These are phyloP conservation scores for Gracilaria domingensis DNA, from an alignment of 23 red algal genomes.

Conservation along the genomic window DNA sequence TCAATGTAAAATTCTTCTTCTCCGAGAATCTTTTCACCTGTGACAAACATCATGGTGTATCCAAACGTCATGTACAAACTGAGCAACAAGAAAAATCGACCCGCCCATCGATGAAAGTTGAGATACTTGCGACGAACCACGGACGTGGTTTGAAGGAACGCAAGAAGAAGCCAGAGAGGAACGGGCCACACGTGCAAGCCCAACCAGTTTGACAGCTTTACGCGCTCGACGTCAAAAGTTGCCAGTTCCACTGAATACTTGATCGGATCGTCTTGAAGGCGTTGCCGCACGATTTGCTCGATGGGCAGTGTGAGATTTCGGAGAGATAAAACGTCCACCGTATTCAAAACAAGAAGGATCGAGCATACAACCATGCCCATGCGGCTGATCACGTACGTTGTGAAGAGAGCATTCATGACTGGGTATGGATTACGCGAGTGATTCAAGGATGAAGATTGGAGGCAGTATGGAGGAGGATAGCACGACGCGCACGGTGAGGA, in stretches of 20 bases:
- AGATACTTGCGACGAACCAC: neutral
- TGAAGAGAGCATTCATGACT: too few species aligned
- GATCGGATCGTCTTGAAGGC: too few species aligned
- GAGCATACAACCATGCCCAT: too few species aligned
- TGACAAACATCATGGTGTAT: neutral
- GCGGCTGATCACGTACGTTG: too few species aligned
- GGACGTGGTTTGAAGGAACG: neutral
- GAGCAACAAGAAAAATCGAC: neutral
- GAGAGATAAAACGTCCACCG: too few species aligned
- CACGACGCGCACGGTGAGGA: too few species aligned
- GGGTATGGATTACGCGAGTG: too few species aligned
- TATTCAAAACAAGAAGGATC: too few species aligned
- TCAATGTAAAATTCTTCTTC: slow-evolving; percentile 14
- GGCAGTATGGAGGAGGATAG: too few species aligned
- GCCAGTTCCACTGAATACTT: neutral
- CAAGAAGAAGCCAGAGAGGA: neutral
- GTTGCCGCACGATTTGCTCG: too few species aligned
- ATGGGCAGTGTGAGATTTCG: too few species aligned
- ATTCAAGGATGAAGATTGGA: too few species aligned
- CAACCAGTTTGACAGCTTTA: slow-evolving; percentile 13
- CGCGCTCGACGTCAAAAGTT: neutral
- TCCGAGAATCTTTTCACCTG: slow-evolving; percentile 1
- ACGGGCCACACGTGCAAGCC: slow-evolving; percentile 5
- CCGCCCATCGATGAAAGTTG: neutral
- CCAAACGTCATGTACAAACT: neutral